Evolutionary conservation across 805 yeast species (phyloP), one percentile per base, ranked within the genome.

Genomic region (Candida boleticola): DNA sequence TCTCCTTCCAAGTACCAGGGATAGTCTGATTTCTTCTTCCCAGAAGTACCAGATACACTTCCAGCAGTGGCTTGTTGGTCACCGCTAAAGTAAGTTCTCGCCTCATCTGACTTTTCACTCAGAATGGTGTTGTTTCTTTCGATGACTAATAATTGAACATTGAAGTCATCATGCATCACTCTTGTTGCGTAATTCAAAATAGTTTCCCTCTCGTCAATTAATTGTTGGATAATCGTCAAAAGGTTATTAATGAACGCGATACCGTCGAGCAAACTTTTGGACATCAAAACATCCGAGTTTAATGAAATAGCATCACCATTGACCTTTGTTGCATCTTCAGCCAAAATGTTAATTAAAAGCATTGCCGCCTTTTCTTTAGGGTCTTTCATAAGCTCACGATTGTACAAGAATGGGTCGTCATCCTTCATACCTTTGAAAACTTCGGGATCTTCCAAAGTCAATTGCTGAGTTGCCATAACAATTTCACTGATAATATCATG

Each of bases 1-100:
- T 83, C 89, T 3, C 83, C 76, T 42, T 80, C 83, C 53, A 85
- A 64, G 52, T 70, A 85, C 93, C 93, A 86, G 3, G 89, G 89
- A 1, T 70, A 60, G 46, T 79, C 78, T 19, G 54, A 65, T 14
- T 53, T 59, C 39, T 57, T 58, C 42, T 62, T 63, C 36, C 63
- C 58, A 7, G 6, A 6, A 11, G 13, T 16, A 5, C 32, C 32
- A 29, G 32, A 11, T 6, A 16, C 32, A 29, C 17, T 29, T 6
- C 32, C 32, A 5, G 32, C 17, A 13, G 32, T 18, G 21, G 13
- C 22, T 7, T n/a, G 27, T 17, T 11, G 13, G 5, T 16, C 27
- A 5, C 27, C 27, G 3, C 43, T 50, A 43, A 50, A 64, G 47
- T 57, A 63, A 7, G 60, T 57, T 33, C 56, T 57, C 5, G 59